phyloP scores from a whole-genome alignment of 2,329 filamentous ascomycete species.

The Fusarium oxysporum region DNA sequence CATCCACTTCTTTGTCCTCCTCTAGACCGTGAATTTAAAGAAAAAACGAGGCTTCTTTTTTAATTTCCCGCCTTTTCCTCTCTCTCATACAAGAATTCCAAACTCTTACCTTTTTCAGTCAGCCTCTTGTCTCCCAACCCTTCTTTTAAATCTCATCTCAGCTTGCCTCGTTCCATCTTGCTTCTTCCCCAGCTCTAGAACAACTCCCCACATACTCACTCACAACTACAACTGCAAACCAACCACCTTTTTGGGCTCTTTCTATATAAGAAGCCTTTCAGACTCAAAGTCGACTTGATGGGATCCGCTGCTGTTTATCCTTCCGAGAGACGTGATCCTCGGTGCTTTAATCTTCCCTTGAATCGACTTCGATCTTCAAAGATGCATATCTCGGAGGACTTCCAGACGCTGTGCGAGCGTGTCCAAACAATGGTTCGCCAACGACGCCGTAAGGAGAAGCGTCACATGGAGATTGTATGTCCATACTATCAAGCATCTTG shows the following conservation, averaged over 20 bases:
- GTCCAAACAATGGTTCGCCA: conserved; percentile 57
- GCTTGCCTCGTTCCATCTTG: conserved; percentile 5
- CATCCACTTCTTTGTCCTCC: conserved; percentile 19
- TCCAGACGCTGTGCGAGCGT: conserved; percentile 58
- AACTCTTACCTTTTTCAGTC: conserved; percentile 8
- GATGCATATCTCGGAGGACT: conserved; percentile 55
- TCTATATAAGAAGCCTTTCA: conserved; percentile 7
- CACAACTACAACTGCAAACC: not conserved
- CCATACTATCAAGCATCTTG: not conserved
- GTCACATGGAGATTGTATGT: conserved; percentile 60
- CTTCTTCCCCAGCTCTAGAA: conserved; percentile 22
- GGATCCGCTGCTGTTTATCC: conserved; percentile 9
- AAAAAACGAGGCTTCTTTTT: conserved; percentile 15
- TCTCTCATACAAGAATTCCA: conserved; percentile 13
- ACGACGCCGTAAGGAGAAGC: conserved; percentile 56
- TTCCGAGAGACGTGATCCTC: conserved; percentile 38
- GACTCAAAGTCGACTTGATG: conserved; percentile 21
- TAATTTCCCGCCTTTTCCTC: conserved; percentile 11
- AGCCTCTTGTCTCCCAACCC: conserved; percentile 21
- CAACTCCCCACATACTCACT: not conserved
- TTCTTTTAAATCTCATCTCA: conserved; percentile 9
- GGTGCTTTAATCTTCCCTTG: conserved; percentile 24
- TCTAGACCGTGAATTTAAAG: conserved; percentile 17
- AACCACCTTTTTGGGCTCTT: not conserved
- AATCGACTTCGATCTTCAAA: conserved; percentile 31